Conservation (phyloP, 2,329 filamentous ascomycete genomes). For the Sarocladiaceae sp. region DNA sequence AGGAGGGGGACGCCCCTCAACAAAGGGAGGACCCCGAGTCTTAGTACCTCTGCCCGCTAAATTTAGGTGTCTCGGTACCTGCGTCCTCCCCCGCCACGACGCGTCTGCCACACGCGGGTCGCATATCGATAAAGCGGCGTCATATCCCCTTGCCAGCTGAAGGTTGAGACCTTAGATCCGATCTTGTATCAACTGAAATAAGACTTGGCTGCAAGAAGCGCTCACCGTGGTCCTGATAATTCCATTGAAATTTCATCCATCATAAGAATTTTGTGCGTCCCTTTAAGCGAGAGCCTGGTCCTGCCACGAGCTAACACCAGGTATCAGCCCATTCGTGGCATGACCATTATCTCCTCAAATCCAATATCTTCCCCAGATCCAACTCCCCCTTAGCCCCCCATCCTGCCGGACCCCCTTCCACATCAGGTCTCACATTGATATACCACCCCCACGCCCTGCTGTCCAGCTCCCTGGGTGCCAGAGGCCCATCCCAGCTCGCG, state of each 20-base stretch:
- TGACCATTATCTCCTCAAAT: constrained; percentile 36
- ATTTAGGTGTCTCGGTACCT: constrained; percentile 2
- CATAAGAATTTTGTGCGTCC: too few species aligned
- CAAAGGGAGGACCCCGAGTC: background rate
- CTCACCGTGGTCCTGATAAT: too few species aligned
- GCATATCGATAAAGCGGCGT: constrained; percentile 1
- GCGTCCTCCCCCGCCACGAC: background rate
- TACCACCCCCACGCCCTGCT: constrained; percentile 79
- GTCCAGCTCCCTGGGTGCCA: constrained; percentile 63
- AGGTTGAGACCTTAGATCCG: too few species aligned
- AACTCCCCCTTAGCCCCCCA: constrained; percentile 79
- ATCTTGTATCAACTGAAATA: too few species aligned
- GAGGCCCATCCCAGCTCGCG: constrained; percentile 63
- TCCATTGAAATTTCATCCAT: too few species aligned
- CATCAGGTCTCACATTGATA: constrained; percentile 65
- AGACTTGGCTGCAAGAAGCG: too few species aligned
- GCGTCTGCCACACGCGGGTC: background rate
- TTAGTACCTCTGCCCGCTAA: constrained; percentile 4
- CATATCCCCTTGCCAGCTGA: too few species aligned
- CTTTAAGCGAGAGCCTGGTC: too few species aligned
- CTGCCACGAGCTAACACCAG: too few species aligned
- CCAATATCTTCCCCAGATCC: constrained; percentile 59
- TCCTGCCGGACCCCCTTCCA: constrained; percentile 65
- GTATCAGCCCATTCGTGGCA: too few species aligned
- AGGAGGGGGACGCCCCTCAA: constrained; percentile 1